Percentiles rank a stretch among this genome's conserved stretches.
Evolutionary conservation across 441 rosid species (phyloP).

Genomic region (Populus hybrid): DNA sequence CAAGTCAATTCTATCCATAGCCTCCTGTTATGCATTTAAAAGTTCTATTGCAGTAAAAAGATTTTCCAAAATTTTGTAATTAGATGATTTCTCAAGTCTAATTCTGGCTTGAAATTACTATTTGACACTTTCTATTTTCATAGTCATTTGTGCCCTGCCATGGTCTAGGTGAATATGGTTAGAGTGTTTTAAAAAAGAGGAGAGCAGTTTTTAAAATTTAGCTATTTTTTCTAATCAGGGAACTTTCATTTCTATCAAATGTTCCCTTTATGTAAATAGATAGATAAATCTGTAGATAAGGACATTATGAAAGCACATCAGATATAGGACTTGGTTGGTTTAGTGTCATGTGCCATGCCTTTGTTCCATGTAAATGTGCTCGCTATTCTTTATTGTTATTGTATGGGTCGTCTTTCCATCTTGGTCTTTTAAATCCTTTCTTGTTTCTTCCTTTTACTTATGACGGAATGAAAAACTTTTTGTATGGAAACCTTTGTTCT

Average conservation of each 20-base stretch:
- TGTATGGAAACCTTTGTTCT: constrained; percentile 36
- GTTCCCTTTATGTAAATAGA: not conserved
- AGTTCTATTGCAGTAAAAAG: not conserved
- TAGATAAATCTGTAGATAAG: not conserved
- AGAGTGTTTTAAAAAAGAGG: not conserved
- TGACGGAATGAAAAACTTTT: constrained; percentile 25
- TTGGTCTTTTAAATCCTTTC: constrained; percentile 9
- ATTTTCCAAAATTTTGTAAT: not conserved
- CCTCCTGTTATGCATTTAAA: not conserved
- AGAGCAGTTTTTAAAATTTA: not conserved
- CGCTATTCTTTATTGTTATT: not conserved
- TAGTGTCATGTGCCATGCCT: not conserved
- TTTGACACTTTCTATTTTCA: not conserved
- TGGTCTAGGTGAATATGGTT: constrained; percentile 2
- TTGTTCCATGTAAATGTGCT: not conserved
- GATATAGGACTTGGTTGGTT: not conserved
- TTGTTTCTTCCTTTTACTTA: constrained; percentile 13
- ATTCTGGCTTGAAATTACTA: not conserved
- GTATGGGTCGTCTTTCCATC: not conserved
- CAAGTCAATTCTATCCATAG: not conserved
- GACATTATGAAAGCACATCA: not conserved
- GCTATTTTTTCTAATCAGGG: not conserved
- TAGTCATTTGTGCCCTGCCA: not conserved
- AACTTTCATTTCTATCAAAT: not conserved
- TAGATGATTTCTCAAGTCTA: not conserved